Evolutionary conservation across 768 basidiomycete genomes (phyloP), one percentile per base, ranked within the genome.

Genomic region (Cystoderma amianthinum): DNA sequence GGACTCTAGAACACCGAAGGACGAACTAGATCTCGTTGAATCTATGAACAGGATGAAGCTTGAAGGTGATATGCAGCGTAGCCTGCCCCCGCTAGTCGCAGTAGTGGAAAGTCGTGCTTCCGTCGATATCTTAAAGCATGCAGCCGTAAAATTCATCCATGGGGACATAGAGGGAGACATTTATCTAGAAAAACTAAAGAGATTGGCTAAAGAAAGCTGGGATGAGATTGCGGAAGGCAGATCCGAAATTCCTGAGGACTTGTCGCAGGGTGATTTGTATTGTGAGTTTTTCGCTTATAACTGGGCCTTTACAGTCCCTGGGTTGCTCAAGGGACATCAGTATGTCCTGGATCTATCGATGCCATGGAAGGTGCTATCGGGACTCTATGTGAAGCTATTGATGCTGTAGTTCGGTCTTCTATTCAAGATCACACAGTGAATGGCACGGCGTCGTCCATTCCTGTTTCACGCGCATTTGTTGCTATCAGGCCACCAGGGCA

Each of bases 401-500:
- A 97, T 43, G 61, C 58, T 1, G 74, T 92, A 12, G 48, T 82
- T 7, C 33, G 52, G 21, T 51, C 59, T 2, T 44, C 47, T 3
- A 39, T 43, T 1, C 33, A 9, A 6, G 11, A 36, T 18, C 15
- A 44, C 32, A 41, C 38, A 22, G 7, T 28, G 25, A 28, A 44
- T 43, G n/a, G n/a, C n/a, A 6, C 37, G 7, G 20, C 40, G 17
- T 18, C 44, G 3, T 39, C 47, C 0, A 35, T 55, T 36, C 48
- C 49, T 25, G 33, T 59, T 28, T 39, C 62, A 44, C 65, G 65
- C 51, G 88, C 86, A 0, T 97, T 97, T 57, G 90, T 89, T 7
- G 83, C 80, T 0, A 73, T 96, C 15, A 65, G 94, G 38, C 94
- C 93, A 0, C 94, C 94, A 0, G 94, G 95, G 1, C 93, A 96